Base-by-base conservation (phyloP, 495 filamentous ascomycete species). In the Aspergillus bertholletiae region DNA sequence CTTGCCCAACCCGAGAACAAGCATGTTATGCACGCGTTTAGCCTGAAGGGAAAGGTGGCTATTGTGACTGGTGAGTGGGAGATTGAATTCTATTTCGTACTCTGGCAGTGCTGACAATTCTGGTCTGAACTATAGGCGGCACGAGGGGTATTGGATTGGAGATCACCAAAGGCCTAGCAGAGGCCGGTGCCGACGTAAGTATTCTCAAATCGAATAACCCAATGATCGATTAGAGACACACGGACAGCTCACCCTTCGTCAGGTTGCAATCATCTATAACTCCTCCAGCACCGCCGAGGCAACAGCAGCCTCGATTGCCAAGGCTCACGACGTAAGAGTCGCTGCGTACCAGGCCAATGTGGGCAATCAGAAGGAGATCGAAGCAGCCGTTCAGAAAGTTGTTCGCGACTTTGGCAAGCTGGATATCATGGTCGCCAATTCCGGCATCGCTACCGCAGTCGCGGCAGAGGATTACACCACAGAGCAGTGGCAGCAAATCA, bases 71-170 rank as follows among this genome's bases (percentile, higher is more conserved):
- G 68, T 67, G 54, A 20, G 34, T n/a, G n/a, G n/a, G n/a, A n/a
- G n/a, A n/a, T n/a, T n/a, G n/a, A n/a, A n/a, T n/a, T n/a, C n/a
- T n/a, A n/a, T n/a, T n/a, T n/a, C n/a, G n/a, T n/a, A n/a, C n/a
- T n/a, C n/a, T n/a, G n/a, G n/a, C n/a, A n/a, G n/a, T n/a, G n/a
- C n/a, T n/a, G n/a, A n/a, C n/a, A n/a, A n/a, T n/a, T n/a, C n/a
- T n/a, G n/a, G n/a, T n/a, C n/a, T n/a, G n/a, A n/a, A n/a, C 11
- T 43, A 1, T 21, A 66, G 90, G 90, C 7, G 88, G 88, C 18
- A 88, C 82, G 15, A 83, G 86, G 23, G 90, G 90, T 28, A 96
- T 96, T 60, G 90, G 90, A 2, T 76, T 88, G 2, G 85, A 85
- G 24, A 81, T 93, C 13, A 86, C 87, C 13, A 77, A 85, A 46